A percentile compares a stretch with the other conserved stretches of the same genome.
Conservation (phyloP, 805 yeast species). For the Starmerella vitae region DNA sequence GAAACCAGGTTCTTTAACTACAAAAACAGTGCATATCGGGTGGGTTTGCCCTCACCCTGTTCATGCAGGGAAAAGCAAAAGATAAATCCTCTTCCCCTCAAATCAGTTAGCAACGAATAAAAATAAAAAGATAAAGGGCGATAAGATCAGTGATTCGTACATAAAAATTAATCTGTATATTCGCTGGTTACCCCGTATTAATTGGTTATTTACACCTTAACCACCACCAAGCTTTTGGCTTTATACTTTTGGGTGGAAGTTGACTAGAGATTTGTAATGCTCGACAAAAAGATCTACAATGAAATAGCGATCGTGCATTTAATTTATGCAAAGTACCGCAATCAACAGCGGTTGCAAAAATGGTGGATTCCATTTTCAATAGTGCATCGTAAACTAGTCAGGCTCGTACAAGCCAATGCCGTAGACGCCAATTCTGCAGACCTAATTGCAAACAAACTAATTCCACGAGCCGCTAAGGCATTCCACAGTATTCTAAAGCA, state of each 20-base stretch:
- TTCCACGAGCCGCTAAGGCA: constrained; percentile 41
- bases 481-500: constrained; percentile 56
- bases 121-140: not conserved
- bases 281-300: constrained; percentile 23
- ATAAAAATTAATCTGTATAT: no score
- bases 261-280: constrained; percentile 2
- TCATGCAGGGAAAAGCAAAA: not conserved
- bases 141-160: not conserved
- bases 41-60: not conserved
- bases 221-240: no score
- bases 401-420: constrained; percentile 12
- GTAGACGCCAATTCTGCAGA: constrained; percentile 12
- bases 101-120: not conserved
- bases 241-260: no score
- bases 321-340: constrained; percentile 54
- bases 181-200: no score
- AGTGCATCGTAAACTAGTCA: constrained; percentile 37
- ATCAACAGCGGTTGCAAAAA: constrained; percentile 55
- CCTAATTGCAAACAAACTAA: constrained; percentile 28
- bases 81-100: not conserved
- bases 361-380: constrained; percentile 71
- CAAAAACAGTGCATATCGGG: not conserved
- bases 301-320: constrained; percentile 52
- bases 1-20: no score
- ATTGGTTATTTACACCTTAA: no score